Evolutionary conservation across 306 rosid species (phyloP).

Genomic region (Corylus heterophylla): DNA sequence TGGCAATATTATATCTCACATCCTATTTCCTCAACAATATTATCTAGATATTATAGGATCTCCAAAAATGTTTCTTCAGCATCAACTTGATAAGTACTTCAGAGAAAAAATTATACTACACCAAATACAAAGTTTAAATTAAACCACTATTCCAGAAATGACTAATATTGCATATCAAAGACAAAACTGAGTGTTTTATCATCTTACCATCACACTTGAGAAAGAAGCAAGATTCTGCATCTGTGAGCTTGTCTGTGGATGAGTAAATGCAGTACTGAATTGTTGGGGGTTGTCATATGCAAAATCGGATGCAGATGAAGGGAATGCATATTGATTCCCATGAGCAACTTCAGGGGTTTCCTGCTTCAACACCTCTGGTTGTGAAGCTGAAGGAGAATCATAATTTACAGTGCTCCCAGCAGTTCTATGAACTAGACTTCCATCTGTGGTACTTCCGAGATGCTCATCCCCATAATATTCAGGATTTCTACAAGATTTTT

Average conservation of each 20-base stretch:
- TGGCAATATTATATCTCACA: not conserved
- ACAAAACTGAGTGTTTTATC: constrained; percentile 1
- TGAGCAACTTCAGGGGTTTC: constrained; percentile 65
- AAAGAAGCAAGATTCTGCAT: constrained; percentile 77
- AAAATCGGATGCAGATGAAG: constrained; percentile 81
- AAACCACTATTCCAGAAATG: not conserved
- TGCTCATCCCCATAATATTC: constrained; percentile 88
- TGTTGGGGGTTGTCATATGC: constrained; percentile 69
- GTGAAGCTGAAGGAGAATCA: constrained; percentile 72
- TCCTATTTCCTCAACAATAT: not conserved
- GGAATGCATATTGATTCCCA: constrained; percentile 70
- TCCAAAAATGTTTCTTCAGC: constrained; percentile 8
- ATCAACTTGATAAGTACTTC: constrained; percentile 15
- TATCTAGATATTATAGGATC: not conserved
- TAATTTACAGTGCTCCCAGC: constrained; percentile 56
- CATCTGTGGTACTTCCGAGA: constrained; percentile 60
- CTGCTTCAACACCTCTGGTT: constrained; percentile 71
- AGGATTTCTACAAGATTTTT: constrained; percentile 58
- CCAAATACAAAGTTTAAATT: not conserved
- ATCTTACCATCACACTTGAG: constrained; percentile 81
- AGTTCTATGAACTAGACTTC: constrained; percentile 64
- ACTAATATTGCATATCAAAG: constrained; percentile 16
- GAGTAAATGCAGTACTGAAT: constrained; percentile 58
- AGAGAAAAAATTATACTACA: not conserved
- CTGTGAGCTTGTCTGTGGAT: constrained; percentile 72